phyloP scores from a whole-genome alignment of 495 filamentous ascomycete species.

The Annulohypoxylon nitens region DNA sequence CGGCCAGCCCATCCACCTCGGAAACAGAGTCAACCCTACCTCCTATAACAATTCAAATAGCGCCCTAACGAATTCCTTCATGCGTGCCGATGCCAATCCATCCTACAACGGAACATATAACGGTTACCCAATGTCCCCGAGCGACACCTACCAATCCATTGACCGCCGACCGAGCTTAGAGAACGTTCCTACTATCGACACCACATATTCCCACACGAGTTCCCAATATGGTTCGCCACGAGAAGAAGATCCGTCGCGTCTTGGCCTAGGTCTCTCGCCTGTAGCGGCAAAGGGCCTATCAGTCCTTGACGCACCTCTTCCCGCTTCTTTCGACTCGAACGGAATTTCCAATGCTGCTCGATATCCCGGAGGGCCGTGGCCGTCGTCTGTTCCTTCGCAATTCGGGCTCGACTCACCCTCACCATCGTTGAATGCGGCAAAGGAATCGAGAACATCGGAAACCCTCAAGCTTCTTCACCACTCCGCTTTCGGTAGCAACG shows the following conservation, averaged over 20 bases:
- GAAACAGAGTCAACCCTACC: constrained; percentile 77
- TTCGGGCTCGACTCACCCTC: constrained; percentile 94
- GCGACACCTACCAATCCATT: constrained; percentile 58
- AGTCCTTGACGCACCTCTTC: constrained; percentile 93
- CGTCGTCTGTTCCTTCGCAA: constrained; percentile 91
- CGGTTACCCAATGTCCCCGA: constrained; percentile 55
- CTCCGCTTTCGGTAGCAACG: constrained; percentile 79
- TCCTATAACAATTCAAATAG: constrained; percentile 71
- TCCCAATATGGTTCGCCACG: constrained; percentile 91
- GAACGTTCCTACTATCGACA: constrained; percentile 81
- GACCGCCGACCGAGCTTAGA: constrained; percentile 63
- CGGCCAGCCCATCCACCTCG: constrained; percentile 69
- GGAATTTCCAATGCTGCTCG: constrained; percentile 92
- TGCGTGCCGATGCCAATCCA: constrained; percentile 73
- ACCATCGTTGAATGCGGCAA: constrained; percentile 70
- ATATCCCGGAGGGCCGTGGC: constrained; percentile 81
- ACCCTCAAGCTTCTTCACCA: constrained; percentile 84
- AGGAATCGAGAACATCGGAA: constrained; percentile 74
- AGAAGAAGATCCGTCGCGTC: constrained; percentile 71
- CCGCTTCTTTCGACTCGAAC: constrained; percentile 96
- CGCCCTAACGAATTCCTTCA: constrained; percentile 84
- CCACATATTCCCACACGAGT: constrained; percentile 78
- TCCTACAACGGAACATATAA: constrained; percentile 54
- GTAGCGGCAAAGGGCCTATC: constrained; percentile 75
- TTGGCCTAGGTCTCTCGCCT: constrained; percentile 81